Percentiles rank a stretch among this genome's conserved stretches.
These are phyloP conservation scores for Symbiodinium pilosum DNA, from an alignment of 73 alveolate genomes.

Conservation along the genomic window DNA sequence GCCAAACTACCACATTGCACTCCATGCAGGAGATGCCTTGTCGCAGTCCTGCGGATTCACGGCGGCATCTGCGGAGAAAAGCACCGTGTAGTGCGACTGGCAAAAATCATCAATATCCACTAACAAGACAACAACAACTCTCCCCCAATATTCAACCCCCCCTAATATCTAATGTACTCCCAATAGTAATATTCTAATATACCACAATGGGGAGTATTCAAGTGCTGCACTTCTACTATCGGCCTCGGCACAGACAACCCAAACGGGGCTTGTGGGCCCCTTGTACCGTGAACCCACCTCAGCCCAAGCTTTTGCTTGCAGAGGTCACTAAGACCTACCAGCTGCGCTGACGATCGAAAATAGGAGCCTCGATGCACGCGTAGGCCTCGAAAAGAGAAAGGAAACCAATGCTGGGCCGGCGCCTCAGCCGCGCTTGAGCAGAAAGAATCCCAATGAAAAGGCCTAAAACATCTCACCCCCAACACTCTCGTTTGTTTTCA, in stretches of 20 bases:
- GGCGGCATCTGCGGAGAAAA: conserved; percentile 95
- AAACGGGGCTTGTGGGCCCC: conserved; percentile 95
- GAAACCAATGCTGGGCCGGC: conserved; percentile 95
- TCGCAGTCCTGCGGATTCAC: conserved; percentile 61
- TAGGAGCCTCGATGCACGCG: conserved; percentile 91
- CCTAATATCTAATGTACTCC: too few species aligned
- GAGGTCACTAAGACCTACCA: background rate
- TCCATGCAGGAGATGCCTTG: background rate
- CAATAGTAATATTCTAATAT: too few species aligned
- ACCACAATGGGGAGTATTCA: background rate
- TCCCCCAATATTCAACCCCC: too few species aligned
- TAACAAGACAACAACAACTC: too few species aligned
- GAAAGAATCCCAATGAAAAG: too few species aligned
- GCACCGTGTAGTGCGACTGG: conserved; percentile 96
- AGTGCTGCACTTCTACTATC: too few species aligned
- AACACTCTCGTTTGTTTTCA: too few species aligned
- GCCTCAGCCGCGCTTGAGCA: too few species aligned
- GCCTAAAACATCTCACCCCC: too few species aligned
- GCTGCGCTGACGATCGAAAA: too few species aligned
- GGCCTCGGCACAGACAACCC: conserved; percentile 96
- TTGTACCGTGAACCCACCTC: conserved; percentile 95
- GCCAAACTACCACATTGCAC: background rate
- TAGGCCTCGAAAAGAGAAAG: conserved; percentile 96
- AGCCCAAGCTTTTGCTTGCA: background rate
- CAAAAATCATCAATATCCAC: background rate